Evolutionary conservation across 441 rosid species (phyloP).

Genomic region (Erodium texanum): DNA sequence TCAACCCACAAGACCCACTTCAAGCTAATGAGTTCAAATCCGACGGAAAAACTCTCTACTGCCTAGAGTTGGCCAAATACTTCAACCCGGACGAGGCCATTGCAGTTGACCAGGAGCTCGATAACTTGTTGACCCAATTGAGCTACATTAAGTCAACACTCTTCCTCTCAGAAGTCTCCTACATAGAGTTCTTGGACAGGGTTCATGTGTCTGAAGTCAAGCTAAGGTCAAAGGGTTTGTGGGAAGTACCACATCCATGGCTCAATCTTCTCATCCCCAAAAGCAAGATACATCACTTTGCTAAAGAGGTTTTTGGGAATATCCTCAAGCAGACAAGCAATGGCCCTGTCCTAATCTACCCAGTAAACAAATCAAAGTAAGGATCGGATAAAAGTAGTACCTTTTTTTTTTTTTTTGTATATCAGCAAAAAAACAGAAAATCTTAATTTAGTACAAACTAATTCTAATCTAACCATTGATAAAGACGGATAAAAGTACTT

Average conservation of each 20-base stretch:
- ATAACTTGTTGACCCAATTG: conserved; percentile 40
- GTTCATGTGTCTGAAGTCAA: conserved; percentile 80
- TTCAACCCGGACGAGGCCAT: conserved; percentile 40
- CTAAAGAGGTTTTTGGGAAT: conserved; percentile 62
- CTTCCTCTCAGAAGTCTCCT: conserved; percentile 66
- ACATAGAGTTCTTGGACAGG: conserved; percentile 74
- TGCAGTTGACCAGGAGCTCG: conserved; percentile 31
- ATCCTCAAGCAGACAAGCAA: conserved; percentile 81
- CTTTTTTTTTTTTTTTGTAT: too few species aligned
- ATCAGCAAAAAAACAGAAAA: too few species aligned
- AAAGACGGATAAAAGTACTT: background rate
- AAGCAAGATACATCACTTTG: conserved; percentile 59
- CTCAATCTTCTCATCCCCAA: conserved; percentile 79
- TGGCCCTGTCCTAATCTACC: conserved; percentile 89
- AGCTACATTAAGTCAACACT: conserved; percentile 63
- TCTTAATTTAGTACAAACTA: too few species aligned
- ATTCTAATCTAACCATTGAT: too few species aligned
- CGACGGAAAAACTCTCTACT: conserved; percentile 67
- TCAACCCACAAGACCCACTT: conserved; percentile 55
- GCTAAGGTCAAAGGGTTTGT: conserved; percentile 68
- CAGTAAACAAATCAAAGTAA: conserved; percentile 87
- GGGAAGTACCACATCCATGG: conserved; percentile 99
- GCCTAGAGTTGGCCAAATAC: conserved; percentile 81
- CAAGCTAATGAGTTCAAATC: conserved; percentile 66
- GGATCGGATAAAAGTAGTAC: background rate